phyloP scores from a whole-genome alignment of 805 yeast species.

The Candida gorgasii region DNA sequence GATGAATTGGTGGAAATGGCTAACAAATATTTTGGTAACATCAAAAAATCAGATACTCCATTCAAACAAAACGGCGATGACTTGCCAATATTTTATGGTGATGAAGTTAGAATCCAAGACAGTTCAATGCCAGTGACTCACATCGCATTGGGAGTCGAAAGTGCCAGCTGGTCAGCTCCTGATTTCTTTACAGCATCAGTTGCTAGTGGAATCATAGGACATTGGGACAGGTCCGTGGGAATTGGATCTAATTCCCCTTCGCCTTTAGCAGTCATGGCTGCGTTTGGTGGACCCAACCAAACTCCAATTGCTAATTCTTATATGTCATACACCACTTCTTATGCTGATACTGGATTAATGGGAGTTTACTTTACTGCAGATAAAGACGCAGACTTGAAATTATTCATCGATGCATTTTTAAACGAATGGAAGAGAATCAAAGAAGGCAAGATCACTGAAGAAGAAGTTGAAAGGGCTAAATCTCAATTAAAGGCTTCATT shows the following conservation, averaged over 20 bases:
- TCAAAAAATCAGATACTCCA: slow-evolving; percentile 59
- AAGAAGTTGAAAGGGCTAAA: slow-evolving; percentile 92
- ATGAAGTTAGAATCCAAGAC: slow-evolving; percentile 83
- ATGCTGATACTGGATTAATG: slow-evolving; percentile 97
- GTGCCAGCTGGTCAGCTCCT: slow-evolving; percentile 95
- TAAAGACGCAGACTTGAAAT: slow-evolving; percentile 61
- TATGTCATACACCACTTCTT: slow-evolving; percentile 95
- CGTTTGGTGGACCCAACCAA: slow-evolving; percentile 55
- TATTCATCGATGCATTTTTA: slow-evolving; percentile 71
- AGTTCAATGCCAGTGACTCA: slow-evolving; percentile 84
- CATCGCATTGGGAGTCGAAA: slow-evolving; percentile 94
- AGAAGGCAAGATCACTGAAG: slow-evolving; percentile 71
- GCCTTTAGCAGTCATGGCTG: slow-evolving; percentile 69
- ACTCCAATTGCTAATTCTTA: slow-evolving; percentile 85
- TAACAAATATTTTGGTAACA: slow-evolving; percentile 70
- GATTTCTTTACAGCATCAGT: slow-evolving; percentile 94
- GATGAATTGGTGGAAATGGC: slow-evolving; percentile 78
- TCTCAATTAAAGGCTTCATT: slow-evolving; percentile 93
- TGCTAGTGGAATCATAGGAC: slow-evolving; percentile 95
- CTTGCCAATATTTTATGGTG: slow-evolving; percentile 78
- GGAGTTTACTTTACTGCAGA: slow-evolving; percentile 92
- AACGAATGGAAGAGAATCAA: slow-evolving; percentile 89
- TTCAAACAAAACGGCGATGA: slow-evolving; percentile 75
- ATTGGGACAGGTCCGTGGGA: slow-evolving; percentile 94
- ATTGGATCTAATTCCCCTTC: slow-evolving; percentile 83